A percentile compares a stretch with the other conserved stretches of the same genome.
These are phyloP conservation scores for Kwoniella mangroviensis DNA, from an alignment of 768 basidiomycete species.

Conservation along the genomic window DNA sequence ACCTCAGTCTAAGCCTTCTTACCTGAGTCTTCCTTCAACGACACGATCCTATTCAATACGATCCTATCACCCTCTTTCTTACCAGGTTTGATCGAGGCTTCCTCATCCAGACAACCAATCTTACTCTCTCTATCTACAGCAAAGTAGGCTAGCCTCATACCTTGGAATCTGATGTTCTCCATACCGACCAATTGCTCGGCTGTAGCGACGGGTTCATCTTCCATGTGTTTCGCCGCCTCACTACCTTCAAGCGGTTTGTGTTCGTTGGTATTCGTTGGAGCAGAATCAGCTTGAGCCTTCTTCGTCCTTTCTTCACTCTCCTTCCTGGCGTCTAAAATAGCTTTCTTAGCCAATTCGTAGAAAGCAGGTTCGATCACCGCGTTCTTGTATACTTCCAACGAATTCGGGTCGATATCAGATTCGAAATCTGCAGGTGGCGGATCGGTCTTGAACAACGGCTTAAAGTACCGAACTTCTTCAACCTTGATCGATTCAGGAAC, in stretches of 20 bases:
- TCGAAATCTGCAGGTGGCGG: constrained; percentile 82
- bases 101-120: constrained; percentile 69
- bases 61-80: constrained; percentile 74
- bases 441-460: constrained; percentile 91
- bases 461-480: constrained; percentile 89
- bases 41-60: constrained; percentile 88
- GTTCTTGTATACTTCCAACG: constrained; percentile 75
- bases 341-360: constrained; percentile 75
- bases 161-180: constrained; percentile 96
- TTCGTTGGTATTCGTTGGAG: constrained; percentile 1
- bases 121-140: constrained; percentile 84
- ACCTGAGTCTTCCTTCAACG: constrained; percentile 89
- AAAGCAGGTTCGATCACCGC: constrained; percentile 89
- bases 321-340: constrained; percentile 68
- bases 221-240: constrained; percentile 28
- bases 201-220: constrained; percentile 70
- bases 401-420: constrained; percentile 80
- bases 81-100: constrained; percentile 58
- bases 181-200: constrained; percentile 81
- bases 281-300: constrained; percentile 62
- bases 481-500: constrained; percentile 64
- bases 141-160: constrained; percentile 92
- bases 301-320: constrained; percentile 64
- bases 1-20: constrained; percentile 61
- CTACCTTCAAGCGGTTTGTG: constrained; percentile 26